Percentiles rank a stretch among this genome's conserved stretches.
These are phyloP conservation scores for Solidago caesia DNA, from an alignment of 129 eudicot genomes.

Conservation along the genomic window DNA sequence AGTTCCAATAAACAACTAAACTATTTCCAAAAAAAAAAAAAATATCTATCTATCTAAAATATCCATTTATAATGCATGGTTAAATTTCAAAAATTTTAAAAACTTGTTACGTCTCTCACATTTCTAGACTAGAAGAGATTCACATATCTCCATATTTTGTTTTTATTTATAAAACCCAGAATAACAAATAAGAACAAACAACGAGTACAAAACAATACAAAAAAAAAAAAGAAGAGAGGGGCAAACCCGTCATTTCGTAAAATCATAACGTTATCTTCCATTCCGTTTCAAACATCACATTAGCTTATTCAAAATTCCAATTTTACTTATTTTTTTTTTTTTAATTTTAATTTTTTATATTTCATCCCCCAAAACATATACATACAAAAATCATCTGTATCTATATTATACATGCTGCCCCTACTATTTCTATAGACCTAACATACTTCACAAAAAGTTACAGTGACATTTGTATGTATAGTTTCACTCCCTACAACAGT, in stretches of 20 bases:
- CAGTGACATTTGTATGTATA: not conserved
- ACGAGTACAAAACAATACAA: not conserved
- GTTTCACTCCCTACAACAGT: conserved; percentile 2
- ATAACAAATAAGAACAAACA: conserved; percentile 24
- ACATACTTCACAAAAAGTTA: not conserved
- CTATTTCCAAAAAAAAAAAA: no score
- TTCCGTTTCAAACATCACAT: conserved; percentile 29
- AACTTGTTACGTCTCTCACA: conserved; percentile 21
- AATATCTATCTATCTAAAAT: no score
- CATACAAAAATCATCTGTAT: conserved; percentile 32
- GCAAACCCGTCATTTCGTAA: conserved; percentile 18
- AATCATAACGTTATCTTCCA: conserved; percentile 32
- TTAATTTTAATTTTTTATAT: not conserved
- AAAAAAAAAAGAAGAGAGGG: conserved; percentile 21
- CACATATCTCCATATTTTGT: conserved; percentile 28
- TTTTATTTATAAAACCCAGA: conserved; percentile 21
- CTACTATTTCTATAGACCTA: conserved; percentile 11
- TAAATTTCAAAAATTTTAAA: not conserved
- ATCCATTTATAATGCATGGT: not conserved
- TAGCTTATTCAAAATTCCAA: conserved; percentile 30
- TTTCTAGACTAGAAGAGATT: conserved; percentile 12
- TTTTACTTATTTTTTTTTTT: conserved; percentile 29
- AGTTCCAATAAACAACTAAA: no score
- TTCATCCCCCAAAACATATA: conserved; percentile 15
- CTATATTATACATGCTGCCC: conserved; percentile 2